These are phyloP conservation scores for Murraya koenigii DNA, from an alignment of 345 rosid genomes.

Conservation along the genomic window DNA sequence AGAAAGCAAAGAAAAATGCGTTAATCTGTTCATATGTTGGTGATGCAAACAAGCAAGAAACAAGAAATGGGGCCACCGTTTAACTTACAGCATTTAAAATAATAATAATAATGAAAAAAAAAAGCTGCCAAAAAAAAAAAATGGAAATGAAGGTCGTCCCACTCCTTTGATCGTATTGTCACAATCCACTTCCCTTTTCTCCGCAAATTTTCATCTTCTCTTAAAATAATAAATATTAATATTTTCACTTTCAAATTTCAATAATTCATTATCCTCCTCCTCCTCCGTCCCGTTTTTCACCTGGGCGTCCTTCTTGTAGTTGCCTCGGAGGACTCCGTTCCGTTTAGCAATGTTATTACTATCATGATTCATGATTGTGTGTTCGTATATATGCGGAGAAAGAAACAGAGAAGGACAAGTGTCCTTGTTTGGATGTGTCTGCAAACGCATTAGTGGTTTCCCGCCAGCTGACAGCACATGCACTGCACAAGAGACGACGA, in stretches of 20 bases:
- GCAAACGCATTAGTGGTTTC: conserved; percentile 22
- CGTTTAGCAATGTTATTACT: background rate
- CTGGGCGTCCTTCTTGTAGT: background rate
- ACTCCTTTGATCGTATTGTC: conserved; percentile 33
- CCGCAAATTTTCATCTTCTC: conserved; percentile 22
- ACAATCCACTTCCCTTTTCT: conserved; percentile 31
- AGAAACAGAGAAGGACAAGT: conserved; percentile 1
- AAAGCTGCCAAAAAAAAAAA: conserved; percentile 38
- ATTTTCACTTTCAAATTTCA: background rate
- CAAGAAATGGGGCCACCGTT: background rate
- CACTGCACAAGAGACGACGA: background rate
- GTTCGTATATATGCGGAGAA: background rate
- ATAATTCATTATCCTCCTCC: background rate
- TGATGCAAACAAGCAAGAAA: background rate
- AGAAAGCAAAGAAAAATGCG: conserved; percentile 19
- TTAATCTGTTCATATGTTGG: background rate
- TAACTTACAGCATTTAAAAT: too few species aligned
- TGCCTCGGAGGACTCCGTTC: background rate
- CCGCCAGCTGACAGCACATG: conserved; percentile 29
- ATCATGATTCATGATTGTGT: background rate
- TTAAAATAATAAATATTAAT: too few species aligned
- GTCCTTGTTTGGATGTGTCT: background rate
- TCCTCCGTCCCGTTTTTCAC: background rate
- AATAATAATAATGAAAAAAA: background rate
- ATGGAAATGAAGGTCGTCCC: conserved; percentile 34